Evolutionary conservation across 257 asterid genomes (phyloP).

Genomic region (Linderniella brevidens): DNA sequence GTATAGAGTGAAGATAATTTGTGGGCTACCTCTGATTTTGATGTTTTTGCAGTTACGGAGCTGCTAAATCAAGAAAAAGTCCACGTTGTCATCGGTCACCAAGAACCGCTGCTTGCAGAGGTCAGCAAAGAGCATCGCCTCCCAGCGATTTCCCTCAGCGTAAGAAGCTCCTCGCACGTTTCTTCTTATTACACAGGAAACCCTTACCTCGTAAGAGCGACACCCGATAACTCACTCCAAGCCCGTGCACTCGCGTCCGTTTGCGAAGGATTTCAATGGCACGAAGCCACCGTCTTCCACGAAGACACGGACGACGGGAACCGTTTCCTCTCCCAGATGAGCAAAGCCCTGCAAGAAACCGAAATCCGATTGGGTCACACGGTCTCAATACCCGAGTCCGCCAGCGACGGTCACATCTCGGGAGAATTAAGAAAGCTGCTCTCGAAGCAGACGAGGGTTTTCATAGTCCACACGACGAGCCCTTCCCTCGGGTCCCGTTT

Average conservation of each 20-base stretch:
- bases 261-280: slow-evolving; percentile 28
- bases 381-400: slow-evolving; percentile 14
- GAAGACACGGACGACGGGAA: slow-evolving; percentile 23
- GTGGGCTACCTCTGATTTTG: background rate
- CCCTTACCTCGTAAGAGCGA: slow-evolving; percentile 11
- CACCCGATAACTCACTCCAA: slow-evolving; percentile 14
- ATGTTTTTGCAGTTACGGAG: slow-evolving; percentile 18
- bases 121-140: slow-evolving; percentile 18
- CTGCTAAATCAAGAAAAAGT: slow-evolving; percentile 21
- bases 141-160: slow-evolving; percentile 20
- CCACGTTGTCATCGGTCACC: slow-evolving; percentile 25
- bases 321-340: slow-evolving; percentile 18
- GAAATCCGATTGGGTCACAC: slow-evolving; percentile 8
- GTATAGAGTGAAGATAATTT: background rate
- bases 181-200: slow-evolving; percentile 2
- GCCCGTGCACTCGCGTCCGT: slow-evolving; percentile 24
- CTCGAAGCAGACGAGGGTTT: slow-evolving; percentile 19
- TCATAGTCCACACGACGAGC: slow-evolving; percentile 35
- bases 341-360: slow-evolving; percentile 14
- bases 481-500: slow-evolving; percentile 20
- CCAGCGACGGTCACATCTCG: slow-evolving; percentile 7
- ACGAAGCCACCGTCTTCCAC: slow-evolving; percentile 17
- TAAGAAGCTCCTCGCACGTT: slow-evolving; percentile 15
- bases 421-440: slow-evolving; percentile 11
- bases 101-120: slow-evolving; percentile 10